phyloP scores from a whole-genome alignment of 148 eudicot genomes.

The Polygonum maritimum region DNA sequence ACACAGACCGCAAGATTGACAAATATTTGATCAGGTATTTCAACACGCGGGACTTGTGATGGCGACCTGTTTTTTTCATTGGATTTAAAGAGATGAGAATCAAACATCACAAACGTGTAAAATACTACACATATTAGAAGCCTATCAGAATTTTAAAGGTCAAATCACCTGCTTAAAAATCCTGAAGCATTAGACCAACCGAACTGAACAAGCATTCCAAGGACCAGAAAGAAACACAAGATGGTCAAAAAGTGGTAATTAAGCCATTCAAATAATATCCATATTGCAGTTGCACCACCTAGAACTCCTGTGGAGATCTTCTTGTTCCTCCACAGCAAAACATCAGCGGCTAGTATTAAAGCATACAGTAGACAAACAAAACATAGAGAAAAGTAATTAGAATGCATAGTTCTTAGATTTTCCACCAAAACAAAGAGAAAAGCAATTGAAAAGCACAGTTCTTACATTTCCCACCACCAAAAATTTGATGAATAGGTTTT shows the following conservation, averaged over 20 bases:
- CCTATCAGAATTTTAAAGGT: background rate
- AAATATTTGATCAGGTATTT: conserved; percentile 55
- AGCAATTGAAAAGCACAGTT: background rate
- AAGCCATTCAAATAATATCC: conserved; percentile 90
- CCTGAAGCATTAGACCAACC: conserved; percentile 70
- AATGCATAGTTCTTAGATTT: conserved; percentile 34
- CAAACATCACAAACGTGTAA: background rate
- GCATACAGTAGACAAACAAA: background rate
- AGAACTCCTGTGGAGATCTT: conserved; percentile 73
- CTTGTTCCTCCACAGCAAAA: conserved; percentile 91
- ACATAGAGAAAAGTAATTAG: background rate
- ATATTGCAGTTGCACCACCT: conserved; percentile 50
- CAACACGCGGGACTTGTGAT: conserved; percentile 48
- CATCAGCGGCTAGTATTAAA: conserved; percentile 75
- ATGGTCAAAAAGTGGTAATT: conserved; percentile 63
- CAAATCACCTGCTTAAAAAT: conserved; percentile 43
- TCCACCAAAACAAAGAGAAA: conserved; percentile 34
- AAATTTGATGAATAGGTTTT: conserved; percentile 61
- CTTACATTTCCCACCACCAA: conserved; percentile 91
- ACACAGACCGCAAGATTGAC: conserved; percentile 39
- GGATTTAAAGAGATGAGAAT: background rate
- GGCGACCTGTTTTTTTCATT: conserved; percentile 31
- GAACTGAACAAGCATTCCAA: conserved; percentile 62
- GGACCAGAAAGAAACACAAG: conserved; percentile 39
- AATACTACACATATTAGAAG: background rate